These are phyloP conservation scores for Colletotrichum cuscutae DNA, from an alignment of 2,329 filamentous ascomycete genomes.

Conservation along the genomic window DNA sequence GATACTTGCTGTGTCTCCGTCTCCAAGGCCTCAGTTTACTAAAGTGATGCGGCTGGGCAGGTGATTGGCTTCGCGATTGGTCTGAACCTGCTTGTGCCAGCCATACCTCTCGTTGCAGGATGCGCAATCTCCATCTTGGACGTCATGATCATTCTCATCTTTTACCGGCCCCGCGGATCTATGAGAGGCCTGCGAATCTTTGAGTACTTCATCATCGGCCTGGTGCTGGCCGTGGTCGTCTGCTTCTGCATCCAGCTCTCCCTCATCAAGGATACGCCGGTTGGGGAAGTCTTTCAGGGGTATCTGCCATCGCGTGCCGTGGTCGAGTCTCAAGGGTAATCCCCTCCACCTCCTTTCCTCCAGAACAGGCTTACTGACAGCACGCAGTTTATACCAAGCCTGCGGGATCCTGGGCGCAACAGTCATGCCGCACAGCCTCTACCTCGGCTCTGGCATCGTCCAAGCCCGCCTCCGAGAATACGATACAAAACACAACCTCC, in stretches of 20 bases:
- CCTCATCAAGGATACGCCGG: slow-evolving; percentile 64
- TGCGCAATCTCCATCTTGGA: slow-evolving; percentile 76
- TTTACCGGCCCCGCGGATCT: slow-evolving; percentile 69
- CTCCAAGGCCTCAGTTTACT: not conserved
- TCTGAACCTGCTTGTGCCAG: slow-evolving; percentile 71
- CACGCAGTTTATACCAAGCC: slow-evolving; percentile 67
- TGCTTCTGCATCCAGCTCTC: slow-evolving; percentile 79
- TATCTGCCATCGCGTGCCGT: slow-evolving; percentile 71
- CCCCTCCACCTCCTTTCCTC: too few relatives aligned
- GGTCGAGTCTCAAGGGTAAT: slow-evolving; percentile 62
- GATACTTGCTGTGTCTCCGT: too few relatives aligned
- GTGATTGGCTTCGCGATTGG: slow-evolving; percentile 79
- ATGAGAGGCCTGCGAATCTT: slow-evolving; percentile 71
- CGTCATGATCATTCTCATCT: slow-evolving; percentile 74
- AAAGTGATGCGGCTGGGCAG: slow-evolving; percentile 39
- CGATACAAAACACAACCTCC: slow-evolving; percentile 66
- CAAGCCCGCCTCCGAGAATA: slow-evolving; percentile 74
- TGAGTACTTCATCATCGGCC: slow-evolving; percentile 69
- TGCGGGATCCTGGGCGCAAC: slow-evolving; percentile 83
- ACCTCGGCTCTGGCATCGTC: slow-evolving; percentile 75
- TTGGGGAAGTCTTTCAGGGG: slow-evolving; percentile 71
- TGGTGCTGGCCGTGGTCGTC: slow-evolving; percentile 75
- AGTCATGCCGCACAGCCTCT: slow-evolving; percentile 77
- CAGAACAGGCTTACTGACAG: too few relatives aligned
- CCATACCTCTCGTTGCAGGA: slow-evolving; percentile 73